Evolutionary conservation across 768 basidiomycete species (phyloP).

Genomic region (Termitomyces sp.): DNA sequence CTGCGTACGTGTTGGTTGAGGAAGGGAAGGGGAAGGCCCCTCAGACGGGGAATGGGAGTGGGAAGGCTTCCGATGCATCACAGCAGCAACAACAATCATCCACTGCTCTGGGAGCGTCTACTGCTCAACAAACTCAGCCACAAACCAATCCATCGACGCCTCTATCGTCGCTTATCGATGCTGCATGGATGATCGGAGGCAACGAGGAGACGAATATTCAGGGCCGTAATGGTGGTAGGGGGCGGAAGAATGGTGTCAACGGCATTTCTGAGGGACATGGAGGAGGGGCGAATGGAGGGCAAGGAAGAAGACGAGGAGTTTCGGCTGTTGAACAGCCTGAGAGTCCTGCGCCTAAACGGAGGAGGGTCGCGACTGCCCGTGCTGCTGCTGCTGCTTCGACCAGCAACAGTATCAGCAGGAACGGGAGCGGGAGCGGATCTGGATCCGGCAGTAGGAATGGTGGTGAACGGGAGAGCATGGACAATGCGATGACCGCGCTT

Average conservation of each 20-base stretch:
- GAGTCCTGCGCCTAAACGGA: conserved; percentile 31
- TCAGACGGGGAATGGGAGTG: background rate
- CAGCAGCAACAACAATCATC: conserved; percentile 9
- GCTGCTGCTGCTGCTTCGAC: background rate
- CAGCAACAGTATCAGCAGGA: background rate
- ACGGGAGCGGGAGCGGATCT: background rate
- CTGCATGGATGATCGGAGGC: conserved; percentile 51
- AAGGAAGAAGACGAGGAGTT: conserved; percentile 14
- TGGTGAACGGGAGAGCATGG: conserved; percentile 14
- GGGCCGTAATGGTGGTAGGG: conserved; percentile 23
- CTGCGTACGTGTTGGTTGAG: conserved; percentile 8
- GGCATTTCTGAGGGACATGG: conserved; percentile 11
- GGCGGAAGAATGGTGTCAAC: conserved; percentile 5
- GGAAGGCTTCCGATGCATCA: conserved; percentile 6
- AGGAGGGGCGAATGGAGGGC: background rate
- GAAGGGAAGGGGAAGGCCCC: conserved; percentile 6
- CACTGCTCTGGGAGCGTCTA: background rate
- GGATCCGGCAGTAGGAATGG: conserved; percentile 1
- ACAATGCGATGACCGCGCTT: conserved; percentile 49
- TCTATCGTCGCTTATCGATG: conserved; percentile 54
- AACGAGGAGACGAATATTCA: conserved; percentile 22
- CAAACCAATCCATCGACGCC: conserved; percentile 46
- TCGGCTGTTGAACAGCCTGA: conserved; percentile 27
- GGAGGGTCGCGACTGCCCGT: conserved; percentile 21
- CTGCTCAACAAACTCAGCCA: conserved; percentile 10